Base-by-base conservation (phyloP, 192 early-diverging fungal species). In the Backusella sp. region DNA sequence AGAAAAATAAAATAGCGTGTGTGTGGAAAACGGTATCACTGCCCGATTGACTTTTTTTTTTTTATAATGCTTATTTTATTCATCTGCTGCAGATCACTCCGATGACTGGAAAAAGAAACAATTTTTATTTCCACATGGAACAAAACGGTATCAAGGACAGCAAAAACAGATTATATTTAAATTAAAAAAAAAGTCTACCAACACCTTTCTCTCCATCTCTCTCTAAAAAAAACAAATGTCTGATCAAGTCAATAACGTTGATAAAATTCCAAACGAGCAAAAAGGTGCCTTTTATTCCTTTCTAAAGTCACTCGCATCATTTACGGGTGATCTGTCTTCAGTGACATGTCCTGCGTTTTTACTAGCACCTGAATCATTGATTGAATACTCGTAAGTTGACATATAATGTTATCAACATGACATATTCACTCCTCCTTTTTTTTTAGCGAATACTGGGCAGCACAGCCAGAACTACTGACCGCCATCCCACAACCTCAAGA, bases 291-390 rank as follows among this genome's bases (percentile, higher is more conserved):
- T 92, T 75, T 83, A 87, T 68, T 85, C 84, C 3, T 92, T 93
- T 73, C 52, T 92, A 41, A 86, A 88, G 72, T 88, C 88, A n/a
- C 77, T 94, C 7, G 84, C 89, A 15, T 87, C 91, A 56, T 92
- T 92, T 72, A 91, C 93, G 12, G 93, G 92, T 19, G 93, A 94
- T 77, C 83, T 94, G 56, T 92, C 91, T 8, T 83, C 87, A 65
- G 80, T 94, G 52, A 93, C 92, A 5, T 92, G 91, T 75, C 93
- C 93, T 70, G 88, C 90, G 34, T 94, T 93, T 75, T 73, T 94
- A 14, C 81, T 94, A 19, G 90, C 88, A 67, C 91, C 91, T 70
- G 87, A 87, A 56, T 93, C 92, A 76, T 82, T 93, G 39, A 88
- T 93, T 30, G 93, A 94, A 73, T 94, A 94, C 82, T 89, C 83